phyloP scores from a whole-genome alignment of 805 yeast genomes.

The Cyberlindnera amylophila region DNA sequence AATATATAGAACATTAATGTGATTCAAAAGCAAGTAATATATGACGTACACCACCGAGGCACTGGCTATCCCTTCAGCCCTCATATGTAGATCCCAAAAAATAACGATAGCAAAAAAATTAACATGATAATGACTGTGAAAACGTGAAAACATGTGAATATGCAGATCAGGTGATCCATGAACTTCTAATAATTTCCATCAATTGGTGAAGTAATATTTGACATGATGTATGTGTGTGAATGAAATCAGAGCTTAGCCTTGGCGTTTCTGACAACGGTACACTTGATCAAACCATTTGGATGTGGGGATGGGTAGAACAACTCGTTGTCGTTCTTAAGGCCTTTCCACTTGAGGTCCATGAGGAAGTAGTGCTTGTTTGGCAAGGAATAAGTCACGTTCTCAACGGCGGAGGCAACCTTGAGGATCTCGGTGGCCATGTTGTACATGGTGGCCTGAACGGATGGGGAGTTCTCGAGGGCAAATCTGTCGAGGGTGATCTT shows the following conservation, averaged over 20 bases:
- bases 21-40: no score
- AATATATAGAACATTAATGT: no score
- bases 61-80: neutral
- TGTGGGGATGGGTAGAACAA: constrained; percentile 87
- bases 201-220: no score
- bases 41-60: neutral
- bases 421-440: constrained; percentile 81
- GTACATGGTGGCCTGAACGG: constrained; percentile 96
- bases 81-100: neutral
- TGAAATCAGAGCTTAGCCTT: constrained; percentile 51
- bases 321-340: constrained; percentile 73
- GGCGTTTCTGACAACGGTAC: constrained; percentile 71
- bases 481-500: constrained; percentile 68
- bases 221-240: no score
- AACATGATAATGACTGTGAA: neutral
- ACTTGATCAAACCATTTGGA: constrained; percentile 89
- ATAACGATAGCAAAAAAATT: neutral
- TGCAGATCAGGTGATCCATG: neutral
- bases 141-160: neutral
- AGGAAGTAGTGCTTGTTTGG: constrained; percentile 93
- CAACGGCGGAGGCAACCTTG: constrained; percentile 50
- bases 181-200: no score
- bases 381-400: constrained; percentile 65
- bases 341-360: constrained; percentile 80
- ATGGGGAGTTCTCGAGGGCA: constrained; percentile 85